phyloP scores from a whole-genome alignment of 1,284 basidiomycete species.

The Irpex sp. region DNA sequence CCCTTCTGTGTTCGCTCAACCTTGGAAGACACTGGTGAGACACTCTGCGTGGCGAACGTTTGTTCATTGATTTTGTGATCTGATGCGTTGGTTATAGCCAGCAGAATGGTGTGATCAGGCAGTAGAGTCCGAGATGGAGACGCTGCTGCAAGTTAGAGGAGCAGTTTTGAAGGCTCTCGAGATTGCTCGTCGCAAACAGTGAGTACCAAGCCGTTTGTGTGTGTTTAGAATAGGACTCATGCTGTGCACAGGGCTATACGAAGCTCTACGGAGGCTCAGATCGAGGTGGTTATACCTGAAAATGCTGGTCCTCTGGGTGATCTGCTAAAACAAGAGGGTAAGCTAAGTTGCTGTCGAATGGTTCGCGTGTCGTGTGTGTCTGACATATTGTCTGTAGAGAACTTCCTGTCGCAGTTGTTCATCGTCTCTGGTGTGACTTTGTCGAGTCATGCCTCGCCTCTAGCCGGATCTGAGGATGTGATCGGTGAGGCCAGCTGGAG shows the following conservation, averaged over 20 bases:
- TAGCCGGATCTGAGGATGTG: background rate
- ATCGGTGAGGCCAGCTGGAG: background rate
- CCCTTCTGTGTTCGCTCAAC: conserved; percentile 58
- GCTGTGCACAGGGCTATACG: conserved; percentile 49
- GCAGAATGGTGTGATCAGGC: conserved; percentile 51
- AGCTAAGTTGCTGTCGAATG: background rate
- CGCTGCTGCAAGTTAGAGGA: conserved; percentile 51
- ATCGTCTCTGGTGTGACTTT: conserved; percentile 70
- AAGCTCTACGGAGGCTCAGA: conserved; percentile 70
- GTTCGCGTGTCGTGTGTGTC: background rate
- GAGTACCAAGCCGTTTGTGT: conserved; percentile 17
- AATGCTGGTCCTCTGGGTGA: conserved; percentile 46
- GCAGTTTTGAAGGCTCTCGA: conserved; percentile 64
- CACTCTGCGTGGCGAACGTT: background rate
- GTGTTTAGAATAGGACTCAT: background rate
- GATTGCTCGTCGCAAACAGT: conserved; percentile 69
- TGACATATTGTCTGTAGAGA: conserved; percentile 35
- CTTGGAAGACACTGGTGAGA: conserved; percentile 49
- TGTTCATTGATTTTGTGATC: background rate
- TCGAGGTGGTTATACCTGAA: conserved; percentile 31
- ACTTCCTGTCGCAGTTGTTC: conserved; percentile 67
- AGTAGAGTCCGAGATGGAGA: conserved; percentile 56
- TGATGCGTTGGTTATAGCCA: conserved; percentile 30
- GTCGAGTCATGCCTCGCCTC: conserved; percentile 8
- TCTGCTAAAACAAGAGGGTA: conserved; percentile 57